Percentiles rank a stretch among this genome's conserved stretches.
Evolutionary conservation across 1,139 yeast species (phyloP).

Genomic region (Suhomyces yuchorum): DNA sequence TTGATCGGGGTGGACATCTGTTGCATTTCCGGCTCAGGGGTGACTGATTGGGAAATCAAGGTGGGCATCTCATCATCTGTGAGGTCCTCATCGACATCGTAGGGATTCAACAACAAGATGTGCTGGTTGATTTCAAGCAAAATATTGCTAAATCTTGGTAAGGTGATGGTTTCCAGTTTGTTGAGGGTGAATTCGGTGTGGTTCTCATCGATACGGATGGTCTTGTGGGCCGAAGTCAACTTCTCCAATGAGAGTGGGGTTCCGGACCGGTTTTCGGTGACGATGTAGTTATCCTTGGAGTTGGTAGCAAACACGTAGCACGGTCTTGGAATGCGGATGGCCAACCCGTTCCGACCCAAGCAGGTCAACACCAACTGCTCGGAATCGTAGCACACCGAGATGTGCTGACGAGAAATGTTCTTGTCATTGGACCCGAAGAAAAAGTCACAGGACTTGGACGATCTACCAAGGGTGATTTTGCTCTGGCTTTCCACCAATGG

Average conservation of each 20-base stretch:
- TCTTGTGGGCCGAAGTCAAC: slow-evolving; percentile 26
- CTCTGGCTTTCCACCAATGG: slow-evolving; percentile 31
- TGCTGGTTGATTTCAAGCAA: slow-evolving; percentile 65
- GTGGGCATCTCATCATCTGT: slow-evolving; percentile 44
- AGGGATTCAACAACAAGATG: slow-evolving; percentile 54
- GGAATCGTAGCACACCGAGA: slow-evolving; percentile 33
- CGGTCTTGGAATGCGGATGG: slow-evolving; percentile 57
- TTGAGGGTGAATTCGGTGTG: slow-evolving; percentile 61
- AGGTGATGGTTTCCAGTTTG: slow-evolving; percentile 53
- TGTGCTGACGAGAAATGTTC: slow-evolving; percentile 70
- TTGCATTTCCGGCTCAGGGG: slow-evolving; percentile 5
- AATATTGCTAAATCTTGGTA: slow-evolving; percentile 60
- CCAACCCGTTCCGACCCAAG: slow-evolving; percentile 71
- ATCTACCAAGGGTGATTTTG: slow-evolving; percentile 57
- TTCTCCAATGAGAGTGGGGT: slow-evolving; percentile 21
- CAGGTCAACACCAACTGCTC: slow-evolving; percentile 50
- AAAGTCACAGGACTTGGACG: slow-evolving; percentile 62
- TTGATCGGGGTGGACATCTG: slow-evolving; percentile 11
- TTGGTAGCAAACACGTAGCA: slow-evolving; percentile 38
- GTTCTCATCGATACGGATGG: slow-evolving; percentile 45
- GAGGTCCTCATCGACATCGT: slow-evolving; percentile 43
- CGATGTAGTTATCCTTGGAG: slow-evolving; percentile 31
- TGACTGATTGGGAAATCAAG: slow-evolving; percentile 18
- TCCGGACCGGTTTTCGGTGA: slow-evolving; percentile 33
- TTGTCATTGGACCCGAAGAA: slow-evolving; percentile 57